Base-by-base conservation (phyloP, 2,329 filamentous ascomycete species). In the Diaporthe nobilis region DNA sequence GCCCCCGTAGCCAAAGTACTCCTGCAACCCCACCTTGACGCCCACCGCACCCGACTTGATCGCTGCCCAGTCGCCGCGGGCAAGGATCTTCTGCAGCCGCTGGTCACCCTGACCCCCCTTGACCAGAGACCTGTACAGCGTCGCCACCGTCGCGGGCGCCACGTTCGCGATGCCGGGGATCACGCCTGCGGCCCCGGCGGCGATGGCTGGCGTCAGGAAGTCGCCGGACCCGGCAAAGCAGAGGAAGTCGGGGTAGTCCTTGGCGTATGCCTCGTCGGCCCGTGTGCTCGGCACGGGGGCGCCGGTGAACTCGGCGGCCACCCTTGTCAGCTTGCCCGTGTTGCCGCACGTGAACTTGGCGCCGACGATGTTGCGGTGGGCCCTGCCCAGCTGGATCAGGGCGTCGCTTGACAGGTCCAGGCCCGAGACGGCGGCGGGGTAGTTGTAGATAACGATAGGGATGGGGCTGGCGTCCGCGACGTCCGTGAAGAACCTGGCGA, bases 151-250 rank as follows among this genome's bases (percentile, higher is more conserved):
- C 80, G 88, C 90, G 28, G 91, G 94, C 2, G 91, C 88, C 60
- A 95, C 86, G 82, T 96, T 95, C 42, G 90, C 94, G 73, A 93
- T 87, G 17, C 93, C 94, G 20, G 91, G 92, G 77, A 95, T 93
- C 80, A 94, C 90, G 47, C 94, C 94, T 75, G 92, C 90, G 4
- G 92, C 93, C 34, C 93, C 94, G 5, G 91, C 92, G 58, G 93
- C 87, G 53, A 94, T 83, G 0, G 92, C 92, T 82, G 94, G 93
- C 17, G 95, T 84, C 17, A 91, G 92, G 83, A 95, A 95, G 84
- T 95, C 93, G 71, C 92, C 92, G 67, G 91, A 93, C 73, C 94
- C 94, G 57, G 92, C 93, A 80, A 93, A 90, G 76, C 92, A 93
- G 81, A 94, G 88, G 86, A 95, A 95, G 31, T 80, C 51, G 10